Percentiles rank a stretch among this genome's conserved stretches.
Evolutionary conservation across 2,329 filamentous ascomycete species (phyloP).

Genomic region (Cercospora nicotianae): DNA sequence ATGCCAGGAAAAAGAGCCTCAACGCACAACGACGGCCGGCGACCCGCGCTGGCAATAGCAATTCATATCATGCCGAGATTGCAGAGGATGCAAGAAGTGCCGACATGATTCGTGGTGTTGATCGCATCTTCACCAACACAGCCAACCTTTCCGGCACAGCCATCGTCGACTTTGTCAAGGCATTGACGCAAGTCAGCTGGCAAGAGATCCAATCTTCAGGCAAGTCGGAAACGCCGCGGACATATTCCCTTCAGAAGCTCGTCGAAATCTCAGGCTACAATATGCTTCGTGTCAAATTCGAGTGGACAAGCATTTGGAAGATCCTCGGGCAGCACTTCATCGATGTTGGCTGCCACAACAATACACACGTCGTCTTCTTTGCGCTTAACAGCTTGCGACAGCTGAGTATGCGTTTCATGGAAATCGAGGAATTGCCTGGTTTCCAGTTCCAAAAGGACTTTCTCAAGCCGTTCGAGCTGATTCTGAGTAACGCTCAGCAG

Average conservation of each 20-base stretch:
- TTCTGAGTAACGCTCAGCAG: slow-evolving; percentile 88
- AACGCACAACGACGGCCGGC: slow-evolving; percentile 59
- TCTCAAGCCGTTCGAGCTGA: slow-evolving; percentile 95
- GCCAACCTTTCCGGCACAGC: slow-evolving; percentile 90
- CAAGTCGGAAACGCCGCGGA: slow-evolving; percentile 90
- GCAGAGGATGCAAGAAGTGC: slow-evolving; percentile 90
- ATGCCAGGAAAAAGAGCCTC: slow-evolving; percentile 42
- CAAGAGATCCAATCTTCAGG: slow-evolving; percentile 98
- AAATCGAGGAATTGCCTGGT: slow-evolving; percentile 93
- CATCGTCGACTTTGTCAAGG: slow-evolving; percentile 91
- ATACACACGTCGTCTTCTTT: slow-evolving; percentile 96
- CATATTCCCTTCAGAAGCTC: slow-evolving; percentile 95
- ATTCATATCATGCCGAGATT: slow-evolving; percentile 68
- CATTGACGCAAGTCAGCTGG: slow-evolving; percentile 95
- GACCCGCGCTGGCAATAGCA: slow-evolving; percentile 44
- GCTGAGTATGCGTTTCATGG: slow-evolving; percentile 97
- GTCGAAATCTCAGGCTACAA: slow-evolving; percentile 99
- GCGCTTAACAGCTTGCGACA: slow-evolving; percentile 93
- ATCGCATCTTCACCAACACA: slow-evolving; percentile 95
- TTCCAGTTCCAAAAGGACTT: slow-evolving; percentile 99
- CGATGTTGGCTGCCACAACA: slow-evolving; percentile 91
- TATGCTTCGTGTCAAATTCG: slow-evolving; percentile 96
- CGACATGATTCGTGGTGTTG: slow-evolving; percentile 88
- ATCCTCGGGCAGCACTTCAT: slow-evolving; percentile 99
- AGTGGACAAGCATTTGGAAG: slow-evolving; percentile 97